phyloP scores from a whole-genome alignment of 805 yeast species.

The Ogataea pignaliae region DNA sequence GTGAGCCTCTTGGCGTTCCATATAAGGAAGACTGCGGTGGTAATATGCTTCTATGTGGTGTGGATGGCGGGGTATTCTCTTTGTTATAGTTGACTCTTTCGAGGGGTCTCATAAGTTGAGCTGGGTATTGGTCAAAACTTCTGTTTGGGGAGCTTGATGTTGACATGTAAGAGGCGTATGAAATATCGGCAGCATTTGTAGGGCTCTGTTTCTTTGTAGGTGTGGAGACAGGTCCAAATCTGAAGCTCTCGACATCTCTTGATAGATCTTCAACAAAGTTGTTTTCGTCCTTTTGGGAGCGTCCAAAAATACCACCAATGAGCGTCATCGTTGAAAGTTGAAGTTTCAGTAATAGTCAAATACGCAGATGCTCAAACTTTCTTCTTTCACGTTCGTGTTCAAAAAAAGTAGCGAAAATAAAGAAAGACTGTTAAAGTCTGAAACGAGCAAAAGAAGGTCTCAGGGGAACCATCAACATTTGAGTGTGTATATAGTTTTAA shows the following conservation, averaged over 20 bases:
- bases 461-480: no score
- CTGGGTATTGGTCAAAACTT: slow-evolving; percentile 21
- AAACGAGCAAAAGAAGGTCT: no score
- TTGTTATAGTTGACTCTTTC: slow-evolving; percentile 37
- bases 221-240: slow-evolving; percentile 26
- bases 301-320: slow-evolving; percentile 28
- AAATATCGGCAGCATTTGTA: slow-evolving; percentile 16
- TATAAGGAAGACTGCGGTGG: slow-evolving; percentile 16
- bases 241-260: slow-evolving; percentile 30
- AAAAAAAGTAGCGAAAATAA: no score
- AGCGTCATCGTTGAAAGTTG: slow-evolving; percentile 17
- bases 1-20: slow-evolving; percentile 21
- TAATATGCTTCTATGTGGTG: slow-evolving; percentile 21
- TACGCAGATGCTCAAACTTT: no score
- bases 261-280: slow-evolving; percentile 30
- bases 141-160: slow-evolving; percentile 28
- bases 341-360: no score
- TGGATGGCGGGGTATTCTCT: slow-evolving; percentile 35
- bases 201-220: slow-evolving; percentile 13
- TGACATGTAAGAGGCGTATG: slow-evolving; percentile 25
- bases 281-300: slow-evolving; percentile 23
- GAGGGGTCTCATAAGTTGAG: slow-evolving; percentile 18
- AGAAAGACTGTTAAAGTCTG: no score
- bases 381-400: no score
- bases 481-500: no score